phyloP scores from a whole-genome alignment of 441 rosid species.

The Erodium texanum region DNA sequence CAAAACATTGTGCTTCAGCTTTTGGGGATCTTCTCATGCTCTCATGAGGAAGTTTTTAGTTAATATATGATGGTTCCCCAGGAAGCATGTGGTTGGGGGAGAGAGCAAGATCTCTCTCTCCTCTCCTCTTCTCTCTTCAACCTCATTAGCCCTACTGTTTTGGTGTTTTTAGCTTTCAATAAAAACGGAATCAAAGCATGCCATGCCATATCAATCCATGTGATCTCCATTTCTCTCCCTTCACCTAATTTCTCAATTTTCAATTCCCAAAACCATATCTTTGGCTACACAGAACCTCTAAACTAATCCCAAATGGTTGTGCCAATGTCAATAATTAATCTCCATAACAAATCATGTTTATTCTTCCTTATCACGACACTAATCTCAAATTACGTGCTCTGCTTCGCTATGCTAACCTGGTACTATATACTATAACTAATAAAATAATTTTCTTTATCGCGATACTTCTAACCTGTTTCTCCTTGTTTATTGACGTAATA shows the following conservation, averaged over 20 bases:
- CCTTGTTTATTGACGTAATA: neutral
- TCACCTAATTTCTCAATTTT: conserved; percentile 11
- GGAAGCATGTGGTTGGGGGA: conserved; percentile 44
- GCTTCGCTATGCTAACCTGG: conserved; percentile 1
- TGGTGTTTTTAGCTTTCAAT: no score
- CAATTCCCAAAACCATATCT: conserved; percentile 15
- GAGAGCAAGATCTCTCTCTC: conserved; percentile 10
- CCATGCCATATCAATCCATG: conserved; percentile 18
- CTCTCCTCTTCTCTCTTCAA: conserved; percentile 13
- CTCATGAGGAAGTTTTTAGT: conserved; percentile 15
- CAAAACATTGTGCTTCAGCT: conserved; percentile 9
- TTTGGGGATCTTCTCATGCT: conserved; percentile 52
- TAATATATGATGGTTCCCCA: conserved; percentile 40
- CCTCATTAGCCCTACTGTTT: no score
- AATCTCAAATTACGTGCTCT: conserved; percentile 1
- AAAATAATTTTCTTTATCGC: neutral
- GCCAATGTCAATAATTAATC: no score
- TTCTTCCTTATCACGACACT: conserved; percentile 10
- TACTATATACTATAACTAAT: neutral
- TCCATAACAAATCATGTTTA: neutral
- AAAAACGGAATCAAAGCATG: no score
- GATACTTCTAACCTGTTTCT: conserved; percentile 12
- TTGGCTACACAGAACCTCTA: neutral
- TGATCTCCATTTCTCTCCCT: conserved; percentile 29
- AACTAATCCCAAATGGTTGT: neutral